phyloP scores from a whole-genome alignment of 768 basidiomycete species.

The Suillus occidentalis region DNA sequence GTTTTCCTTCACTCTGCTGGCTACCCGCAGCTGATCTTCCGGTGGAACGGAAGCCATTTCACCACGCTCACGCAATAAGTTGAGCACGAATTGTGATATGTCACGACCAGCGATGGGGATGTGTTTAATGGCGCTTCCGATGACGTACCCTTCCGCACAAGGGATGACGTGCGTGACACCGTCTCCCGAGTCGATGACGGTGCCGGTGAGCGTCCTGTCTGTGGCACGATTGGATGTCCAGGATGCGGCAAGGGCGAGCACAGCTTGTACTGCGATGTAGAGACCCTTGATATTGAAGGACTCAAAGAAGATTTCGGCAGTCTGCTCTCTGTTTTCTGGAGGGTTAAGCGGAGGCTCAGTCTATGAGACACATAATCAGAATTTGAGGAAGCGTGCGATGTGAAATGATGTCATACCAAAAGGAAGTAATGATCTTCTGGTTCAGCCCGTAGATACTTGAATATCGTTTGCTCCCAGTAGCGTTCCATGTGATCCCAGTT shows the following conservation, averaged over 20 bases:
- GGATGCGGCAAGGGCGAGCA: conserved; percentile 95
- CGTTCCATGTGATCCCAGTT: conserved; percentile 99
- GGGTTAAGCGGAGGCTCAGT: conserved; percentile 99
- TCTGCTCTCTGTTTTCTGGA: conserved; percentile 98
- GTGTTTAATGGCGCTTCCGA: conserved; percentile 98
- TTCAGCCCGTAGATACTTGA: conserved; percentile 98
- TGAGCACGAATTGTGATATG: conserved; percentile 95
- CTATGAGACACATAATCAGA: conserved; percentile 40
- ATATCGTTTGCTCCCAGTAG: conserved; percentile 99
- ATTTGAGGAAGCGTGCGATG: neutral
- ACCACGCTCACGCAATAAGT: conserved; percentile 92
- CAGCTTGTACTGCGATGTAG: conserved; percentile 98
- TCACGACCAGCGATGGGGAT: conserved; percentile 98
- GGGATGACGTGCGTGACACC: conserved; percentile 99
- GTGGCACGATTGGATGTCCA: conserved; percentile 91
- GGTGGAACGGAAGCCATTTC: conserved; percentile 90
- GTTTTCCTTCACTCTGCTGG: conserved; percentile 94
- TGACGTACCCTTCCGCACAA: conserved; percentile 96
- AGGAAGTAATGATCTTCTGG: conserved; percentile 99
- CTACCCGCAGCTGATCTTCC: conserved; percentile 91
- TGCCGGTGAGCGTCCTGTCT: conserved; percentile 92
- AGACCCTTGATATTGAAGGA: conserved; percentile 99
- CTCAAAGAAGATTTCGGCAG: conserved; percentile 99
- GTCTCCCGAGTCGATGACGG: conserved; percentile 98
- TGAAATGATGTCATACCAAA: conserved; percentile 57